Base-by-base conservation (phyloP, 352 stramenopile species). In the Phytophthora citricola region DNA sequence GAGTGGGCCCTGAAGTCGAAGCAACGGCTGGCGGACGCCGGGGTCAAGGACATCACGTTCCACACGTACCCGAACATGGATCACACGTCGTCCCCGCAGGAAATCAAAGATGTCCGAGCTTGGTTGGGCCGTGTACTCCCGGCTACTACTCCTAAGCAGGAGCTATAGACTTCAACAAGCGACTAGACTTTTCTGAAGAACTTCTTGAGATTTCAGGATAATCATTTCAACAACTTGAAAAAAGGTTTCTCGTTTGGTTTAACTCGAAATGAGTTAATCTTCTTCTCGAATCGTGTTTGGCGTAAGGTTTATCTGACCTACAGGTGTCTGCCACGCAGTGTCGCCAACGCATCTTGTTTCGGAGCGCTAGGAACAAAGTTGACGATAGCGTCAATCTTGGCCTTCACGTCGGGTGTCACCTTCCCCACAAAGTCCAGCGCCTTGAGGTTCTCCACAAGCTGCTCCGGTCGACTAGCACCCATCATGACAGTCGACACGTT, bases 381-480 rank as follows among this genome's bases (percentile, higher is more conserved):
- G 27, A 24, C 26, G 44, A 51, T 51, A 14, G 14, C 44, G 24
- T 51, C 81, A 24, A 91, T 88, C 31, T 73, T 54, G 4, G 48
- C 39, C 63, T 86, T 83, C 55, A 84, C 72, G 20, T 52, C 14
- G 4, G 75, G 63, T 11, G 78, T 88, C 22, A 90, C 53, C 48
- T 84, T 82, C 24, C 55, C 29, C 20, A 73, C 59, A 31, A 90
- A 71, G 12, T 26, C 49, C 20, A 89, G 41, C 10, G 78, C 69
- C 55, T 75, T 58, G 4, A 90, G 58, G 61, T 89, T 93, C 26
- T 89, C 80, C 27, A 86, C 67, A 1, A 93, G 63, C 52, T 92
- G 83, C 2, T 65, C 40, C 7, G 76, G 53, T 3, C 58, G 83
- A 51, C 47, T 87, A 7, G 79, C 78, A 12, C 79, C 79, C 3